Percentiles rank a stretch among this genome's conserved stretches.
Evolutionary conservation across 148 eudicot genomes (phyloP).

Genomic region (Cornus controversa): DNA sequence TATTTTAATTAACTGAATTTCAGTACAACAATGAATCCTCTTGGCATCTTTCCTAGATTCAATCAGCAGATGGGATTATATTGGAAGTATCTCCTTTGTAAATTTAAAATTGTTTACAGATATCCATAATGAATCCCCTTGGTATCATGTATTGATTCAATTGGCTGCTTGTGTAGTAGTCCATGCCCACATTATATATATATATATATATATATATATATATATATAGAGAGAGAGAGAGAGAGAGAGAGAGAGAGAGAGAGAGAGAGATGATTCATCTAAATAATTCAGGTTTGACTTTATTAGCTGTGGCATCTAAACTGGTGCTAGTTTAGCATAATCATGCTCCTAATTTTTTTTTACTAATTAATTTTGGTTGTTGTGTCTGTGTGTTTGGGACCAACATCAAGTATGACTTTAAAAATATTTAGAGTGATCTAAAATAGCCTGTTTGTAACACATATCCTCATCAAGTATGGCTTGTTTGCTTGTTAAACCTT

Average conservation of each 20-base stretch:
- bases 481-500: too few species aligned
- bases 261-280: not conserved
- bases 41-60: too few species aligned
- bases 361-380: too few species aligned
- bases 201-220: too few species aligned
- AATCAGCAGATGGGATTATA: too few species aligned
- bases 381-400: too few species aligned
- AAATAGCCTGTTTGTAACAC: too few species aligned
- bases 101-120: not conserved
- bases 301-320: not conserved
- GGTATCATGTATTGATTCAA: not conserved
- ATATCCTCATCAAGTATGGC: too few species aligned
- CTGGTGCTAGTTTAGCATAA: not conserved
- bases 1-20: too few species aligned
- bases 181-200: not conserved
- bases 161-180: not conserved
- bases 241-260: not conserved
- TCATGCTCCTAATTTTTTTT: not conserved
- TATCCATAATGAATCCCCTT: not conserved
- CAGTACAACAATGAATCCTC: too few species aligned
- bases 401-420: too few species aligned
- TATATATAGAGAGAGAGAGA: not conserved
- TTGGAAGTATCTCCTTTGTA: not conserved
- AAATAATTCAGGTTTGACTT: slow-evolving; percentile 1
- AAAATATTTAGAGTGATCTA: too few species aligned